Conservation (phyloP, 2,329 filamentous ascomycete genomes). For the Emydomyces testavorans region DNA sequence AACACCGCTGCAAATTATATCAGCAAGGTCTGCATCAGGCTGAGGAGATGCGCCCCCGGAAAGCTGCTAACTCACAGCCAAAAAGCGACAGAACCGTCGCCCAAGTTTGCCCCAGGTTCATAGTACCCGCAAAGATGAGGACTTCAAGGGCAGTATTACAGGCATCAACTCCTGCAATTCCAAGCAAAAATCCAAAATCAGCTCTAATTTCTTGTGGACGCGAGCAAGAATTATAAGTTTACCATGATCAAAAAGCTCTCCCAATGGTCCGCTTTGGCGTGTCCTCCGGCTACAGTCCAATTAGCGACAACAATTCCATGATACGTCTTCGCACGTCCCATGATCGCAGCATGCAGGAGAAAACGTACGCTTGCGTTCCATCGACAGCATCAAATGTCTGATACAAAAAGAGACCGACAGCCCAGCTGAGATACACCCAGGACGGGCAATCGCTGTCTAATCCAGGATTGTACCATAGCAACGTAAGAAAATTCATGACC, state of each 20-base stretch:
- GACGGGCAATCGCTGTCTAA: constrained; percentile 84
- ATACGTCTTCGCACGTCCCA: not conserved
- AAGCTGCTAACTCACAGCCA: constrained; percentile 56
- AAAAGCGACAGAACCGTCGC: constrained; percentile 73
- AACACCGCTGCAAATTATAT: constrained; percentile 50
- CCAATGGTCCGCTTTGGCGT: constrained; percentile 80
- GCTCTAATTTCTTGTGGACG: not conserved
- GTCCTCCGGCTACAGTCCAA: constrained; percentile 57
- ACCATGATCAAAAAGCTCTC: constrained; percentile 95
- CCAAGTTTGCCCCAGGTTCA: constrained; percentile 91
- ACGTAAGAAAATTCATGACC: constrained; percentile 73
- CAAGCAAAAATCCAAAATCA: not conserved
- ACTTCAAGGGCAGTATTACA: constrained; percentile 92
- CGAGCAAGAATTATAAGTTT: constrained; percentile 18
- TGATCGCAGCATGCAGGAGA: not conserved
- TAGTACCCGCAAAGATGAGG: constrained; percentile 77
- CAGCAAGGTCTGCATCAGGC: not conserved
- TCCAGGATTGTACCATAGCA: constrained; percentile 93
- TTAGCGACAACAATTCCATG: constrained; percentile 13
- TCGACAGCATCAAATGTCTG: constrained; percentile 98
- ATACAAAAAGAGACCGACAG: constrained; percentile 80
- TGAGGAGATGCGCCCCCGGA: no score
- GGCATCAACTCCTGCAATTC: constrained; percentile 62
- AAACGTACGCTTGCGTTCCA: constrained; percentile 73
- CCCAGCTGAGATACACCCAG: constrained; percentile 94